Evolutionary conservation across 2,329 filamentous ascomycete genomes (phyloP).

Genomic region (Verticillium klebahnii): DNA sequence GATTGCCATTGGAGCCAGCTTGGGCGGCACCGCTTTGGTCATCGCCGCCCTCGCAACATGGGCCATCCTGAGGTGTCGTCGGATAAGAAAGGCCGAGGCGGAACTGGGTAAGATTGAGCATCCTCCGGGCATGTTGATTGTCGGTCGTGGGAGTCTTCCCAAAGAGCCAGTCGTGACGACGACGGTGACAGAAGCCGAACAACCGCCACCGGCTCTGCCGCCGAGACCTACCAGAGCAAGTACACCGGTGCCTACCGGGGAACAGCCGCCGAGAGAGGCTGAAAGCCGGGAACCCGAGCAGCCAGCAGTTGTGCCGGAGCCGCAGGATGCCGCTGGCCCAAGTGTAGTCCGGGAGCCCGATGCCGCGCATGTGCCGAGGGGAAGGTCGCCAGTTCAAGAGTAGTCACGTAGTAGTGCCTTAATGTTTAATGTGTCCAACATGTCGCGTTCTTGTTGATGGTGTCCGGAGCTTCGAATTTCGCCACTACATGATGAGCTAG

Average conservation of each 20-base stretch:
- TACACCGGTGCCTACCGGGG: not conserved
- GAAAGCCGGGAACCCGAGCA: not conserved
- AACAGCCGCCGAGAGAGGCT: not conserved
- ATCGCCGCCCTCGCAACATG: not conserved
- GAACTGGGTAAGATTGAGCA: not conserved
- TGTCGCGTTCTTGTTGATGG: not conserved
- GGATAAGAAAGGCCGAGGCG: constrained; percentile 1
- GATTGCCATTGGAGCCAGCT: not conserved
- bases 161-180: not conserved
- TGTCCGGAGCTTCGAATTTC: too few relatives aligned
- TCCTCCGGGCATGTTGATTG: not conserved
- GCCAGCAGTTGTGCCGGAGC: not conserved
- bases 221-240: not conserved
- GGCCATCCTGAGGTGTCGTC: constrained; percentile 5
- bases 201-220: not conserved
- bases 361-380: not conserved
- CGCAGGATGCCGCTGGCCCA: not conserved
- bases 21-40: not conserved
- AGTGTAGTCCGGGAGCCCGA: not conserved
- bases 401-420: not conserved
- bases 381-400: not conserved
- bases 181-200: not conserved
- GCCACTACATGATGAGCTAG: too few relatives aligned
- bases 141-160: not conserved
- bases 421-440: not conserved